phyloP scores from a whole-genome alignment of 306 rosid genomes.

The Cucurbita maxima region DNA sequence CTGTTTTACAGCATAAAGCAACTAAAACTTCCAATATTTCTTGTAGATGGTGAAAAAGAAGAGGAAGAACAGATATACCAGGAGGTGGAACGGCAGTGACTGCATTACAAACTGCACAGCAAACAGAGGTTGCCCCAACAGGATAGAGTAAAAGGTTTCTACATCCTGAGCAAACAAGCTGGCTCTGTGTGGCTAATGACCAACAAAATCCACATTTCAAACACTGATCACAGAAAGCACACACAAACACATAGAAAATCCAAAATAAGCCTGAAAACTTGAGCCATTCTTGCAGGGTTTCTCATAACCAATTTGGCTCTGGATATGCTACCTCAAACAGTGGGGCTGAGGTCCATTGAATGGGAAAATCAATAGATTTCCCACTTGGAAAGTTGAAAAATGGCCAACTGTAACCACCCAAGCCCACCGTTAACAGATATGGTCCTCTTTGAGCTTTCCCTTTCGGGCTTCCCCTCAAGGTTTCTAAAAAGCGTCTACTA shows the following conservation, averaged over 20 bases:
- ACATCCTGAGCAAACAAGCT: conserved; percentile 96
- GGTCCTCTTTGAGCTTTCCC: no score
- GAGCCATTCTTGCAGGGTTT: neutral
- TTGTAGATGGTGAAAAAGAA: neutral
- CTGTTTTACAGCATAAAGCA: conserved; percentile 18
- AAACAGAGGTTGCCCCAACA: conserved; percentile 87
- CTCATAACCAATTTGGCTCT: neutral
- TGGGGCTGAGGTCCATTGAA: neutral
- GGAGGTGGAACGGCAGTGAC: conserved; percentile 96
- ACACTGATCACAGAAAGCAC: neutral
- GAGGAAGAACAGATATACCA: conserved; percentile 23
- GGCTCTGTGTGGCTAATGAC: conserved; percentile 67
- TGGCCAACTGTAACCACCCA: no score
- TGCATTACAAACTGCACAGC: conserved; percentile 99
- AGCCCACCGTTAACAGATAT: no score
- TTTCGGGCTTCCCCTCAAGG: no score
- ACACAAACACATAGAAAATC: neutral
- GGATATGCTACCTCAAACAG: neutral
- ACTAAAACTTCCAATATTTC: neutral
- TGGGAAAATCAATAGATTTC: no score
- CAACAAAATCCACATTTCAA: conserved; percentile 4
- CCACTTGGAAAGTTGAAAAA: no score
- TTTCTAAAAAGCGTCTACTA: no score
- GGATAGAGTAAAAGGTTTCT: conserved; percentile 82
- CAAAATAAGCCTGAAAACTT: neutral